Percentiles rank a stretch among this genome's conserved stretches.
phyloP scores from a whole-genome alignment of 140 eudicot genomes.

The Oenanthe javanica region DNA sequence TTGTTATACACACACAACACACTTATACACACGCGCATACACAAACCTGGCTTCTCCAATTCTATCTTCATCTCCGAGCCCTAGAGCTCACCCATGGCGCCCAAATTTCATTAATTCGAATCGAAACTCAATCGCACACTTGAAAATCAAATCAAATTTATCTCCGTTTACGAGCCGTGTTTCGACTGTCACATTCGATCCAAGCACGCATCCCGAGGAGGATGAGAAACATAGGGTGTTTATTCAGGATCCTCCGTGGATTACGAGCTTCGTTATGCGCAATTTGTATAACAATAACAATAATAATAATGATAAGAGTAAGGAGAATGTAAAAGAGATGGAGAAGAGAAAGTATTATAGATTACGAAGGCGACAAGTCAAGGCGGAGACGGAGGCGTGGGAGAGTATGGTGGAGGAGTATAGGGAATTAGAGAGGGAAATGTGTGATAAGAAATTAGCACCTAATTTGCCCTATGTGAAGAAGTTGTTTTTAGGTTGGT shows the following conservation, averaged over 20 bases:
- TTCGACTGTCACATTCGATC: slow-evolving; percentile 20
- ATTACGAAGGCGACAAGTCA: slow-evolving; percentile 68
- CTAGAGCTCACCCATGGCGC: slow-evolving; percentile 56
- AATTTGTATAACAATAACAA: slow-evolving; percentile 37
- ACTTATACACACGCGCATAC: slow-evolving; percentile 11
- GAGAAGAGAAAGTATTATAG: slow-evolving; percentile 59
- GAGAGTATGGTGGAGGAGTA: slow-evolving; percentile 81
- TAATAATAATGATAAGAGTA: background rate
- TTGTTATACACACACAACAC: background rate
- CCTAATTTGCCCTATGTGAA: slow-evolving; percentile 85
- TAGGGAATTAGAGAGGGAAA: slow-evolving; percentile 67
- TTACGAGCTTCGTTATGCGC: slow-evolving; percentile 50
- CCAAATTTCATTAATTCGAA: slow-evolving; percentile 23
- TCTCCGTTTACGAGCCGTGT: background rate
- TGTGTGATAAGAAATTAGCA: slow-evolving; percentile 90
- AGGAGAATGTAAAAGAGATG: slow-evolving; percentile 28
- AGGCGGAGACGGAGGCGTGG: slow-evolving; percentile 96
- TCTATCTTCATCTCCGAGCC: slow-evolving; percentile 52
- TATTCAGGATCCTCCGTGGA: slow-evolving; percentile 84
- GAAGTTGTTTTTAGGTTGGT: slow-evolving; percentile 85
- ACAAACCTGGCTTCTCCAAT: slow-evolving; percentile 61
- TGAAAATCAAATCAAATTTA: background rate
- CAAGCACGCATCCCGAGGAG: background rate
- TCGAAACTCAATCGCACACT: background rate
- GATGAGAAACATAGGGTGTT: slow-evolving; percentile 31